Percentiles rank a stretch among this genome's conserved stretches.
Evolutionary conservation across 2,329 filamentous ascomycete genomes (phyloP).

Genomic region (Exophiala phaeomuriformis): DNA sequence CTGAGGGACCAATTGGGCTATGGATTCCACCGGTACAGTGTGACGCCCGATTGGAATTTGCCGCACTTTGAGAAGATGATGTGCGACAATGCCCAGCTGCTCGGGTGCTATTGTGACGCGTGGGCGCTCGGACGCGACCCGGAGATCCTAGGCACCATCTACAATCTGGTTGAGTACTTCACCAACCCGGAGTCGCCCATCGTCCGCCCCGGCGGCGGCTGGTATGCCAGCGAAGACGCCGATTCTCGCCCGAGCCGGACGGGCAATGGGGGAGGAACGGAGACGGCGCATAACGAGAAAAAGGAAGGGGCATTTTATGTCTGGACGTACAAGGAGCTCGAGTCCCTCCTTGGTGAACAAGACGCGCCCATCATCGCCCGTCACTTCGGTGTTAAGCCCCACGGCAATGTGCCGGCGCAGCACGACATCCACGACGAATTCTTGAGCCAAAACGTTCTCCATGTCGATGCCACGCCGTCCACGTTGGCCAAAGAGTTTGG

Average conservation of each 20-base stretch:
- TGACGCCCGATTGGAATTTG: conserved; percentile 85
- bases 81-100: conserved; percentile 80
- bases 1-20: conserved; percentile 70
- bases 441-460: conserved; percentile 83
- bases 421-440: conserved; percentile 92
- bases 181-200: conserved; percentile 57
- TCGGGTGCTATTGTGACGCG: conserved; percentile 78
- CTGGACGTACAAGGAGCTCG: conserved; percentile 84
- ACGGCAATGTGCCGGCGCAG: conserved; percentile 76
- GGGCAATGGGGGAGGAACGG: conserved; percentile 14
- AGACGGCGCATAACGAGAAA: conserved; percentile 61
- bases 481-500: conserved; percentile 70
- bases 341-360: conserved; percentile 61
- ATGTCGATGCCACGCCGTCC: conserved; percentile 58
- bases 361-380: conserved; percentile 67
- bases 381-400: conserved; percentile 74
- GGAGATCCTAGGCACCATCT: conserved; percentile 69
- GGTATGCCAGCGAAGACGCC: conserved; percentile 83
- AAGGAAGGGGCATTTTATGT: conserved; percentile 90
- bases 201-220: conserved; percentile 61
- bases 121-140: conserved; percentile 62
- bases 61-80: conserved; percentile 98
- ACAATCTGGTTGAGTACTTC: conserved; percentile 82
- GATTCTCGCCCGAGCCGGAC: conserved; percentile 66
- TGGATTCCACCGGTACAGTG: conserved; percentile 77